Evolutionary conservation across 805 yeast genomes (phyloP).

Genomic region (Teunomyces barrocoloradensis): DNA sequence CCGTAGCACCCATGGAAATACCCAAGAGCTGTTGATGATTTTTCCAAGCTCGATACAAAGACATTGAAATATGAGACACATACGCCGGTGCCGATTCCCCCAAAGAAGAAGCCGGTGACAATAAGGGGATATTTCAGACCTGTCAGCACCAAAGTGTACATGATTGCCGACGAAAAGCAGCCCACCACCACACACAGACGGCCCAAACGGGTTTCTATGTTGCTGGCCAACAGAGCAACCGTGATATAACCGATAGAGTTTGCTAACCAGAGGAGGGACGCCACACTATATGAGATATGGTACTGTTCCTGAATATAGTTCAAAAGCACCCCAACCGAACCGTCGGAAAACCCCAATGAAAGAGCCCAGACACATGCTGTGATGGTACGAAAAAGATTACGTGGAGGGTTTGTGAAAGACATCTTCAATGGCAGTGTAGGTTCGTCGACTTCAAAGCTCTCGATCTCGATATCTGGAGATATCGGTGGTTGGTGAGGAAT

Average conservation of each 20-base stretch:
- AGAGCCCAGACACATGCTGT: constrained; percentile 17
- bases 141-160: constrained; percentile 16
- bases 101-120: constrained; percentile 22
- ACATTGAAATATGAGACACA: constrained; percentile 21
- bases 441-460: not conserved
- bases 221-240: constrained; percentile 16
- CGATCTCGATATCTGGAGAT: not conserved
- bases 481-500: not conserved
- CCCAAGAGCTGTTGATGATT: constrained; percentile 17
- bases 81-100: constrained; percentile 21
- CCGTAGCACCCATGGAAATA: constrained; percentile 24
- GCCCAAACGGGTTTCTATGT: constrained; percentile 16
- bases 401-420: constrained; percentile 15
- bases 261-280: constrained; percentile 21
- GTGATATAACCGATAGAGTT: constrained; percentile 17
- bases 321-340: constrained; percentile 22
- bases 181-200: constrained; percentile 15
- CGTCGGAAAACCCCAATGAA: constrained; percentile 17
- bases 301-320: constrained; percentile 20
- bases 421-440: constrained; percentile 7
- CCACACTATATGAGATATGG: constrained; percentile 15
- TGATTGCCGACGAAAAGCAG: constrained; percentile 7
- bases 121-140: constrained; percentile 21
- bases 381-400: constrained; percentile 14
- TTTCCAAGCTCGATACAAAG: constrained; percentile 20